Base-by-base conservation (phyloP, 2,329 filamentous ascomycete genomes). In the Pseudogymnoascus sp. region DNA sequence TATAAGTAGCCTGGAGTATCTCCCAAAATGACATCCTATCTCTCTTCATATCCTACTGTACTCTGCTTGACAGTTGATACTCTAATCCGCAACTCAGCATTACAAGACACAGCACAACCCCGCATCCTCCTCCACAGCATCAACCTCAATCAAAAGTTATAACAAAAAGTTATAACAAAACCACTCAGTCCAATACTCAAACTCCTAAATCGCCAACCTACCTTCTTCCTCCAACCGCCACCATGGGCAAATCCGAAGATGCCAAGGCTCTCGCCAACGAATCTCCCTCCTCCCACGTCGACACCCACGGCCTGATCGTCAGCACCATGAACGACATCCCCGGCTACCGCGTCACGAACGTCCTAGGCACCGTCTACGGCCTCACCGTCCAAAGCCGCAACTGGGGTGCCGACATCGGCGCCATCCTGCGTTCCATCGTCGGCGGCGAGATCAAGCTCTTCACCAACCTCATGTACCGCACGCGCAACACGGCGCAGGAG, bases 301-400 rank as follows among this genome's bases (percentile, higher is more conserved):
- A 86, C 67, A 86, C 83, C 6, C 77, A 81, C 57, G 83, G 83
- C 37, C 76, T 86, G 60, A 80, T 86, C 64, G 85, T 81, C 0
- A 80, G 81, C 0, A 86, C 83, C 60, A 86, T 85, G 82, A 83
- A 81, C 71, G 82, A 86, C 67, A 72, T 86, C 20, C 83, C 83
- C 0, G 82, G 82, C 6, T 85, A 85, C 71, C 80, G 78, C 64
- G 75, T 86, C 57, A 77, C 79, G 37, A 76, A 76, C 60, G 79
- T 84, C 1, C 77, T 86, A 5, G 83, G 83, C 60, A 78, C 81
- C 6, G 79, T 83, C 30, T 83, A 81, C 71, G 81, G 81, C 8
- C 74, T 83, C 43, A 81, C 79, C 0, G 80, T 83, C 6, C 80
- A 80, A 8, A 80, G 79, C 14, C 79, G 83, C 57, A 86, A 86